Conservation (phyloP, 441 rosid species). For the Biscutella laevigata region DNA sequence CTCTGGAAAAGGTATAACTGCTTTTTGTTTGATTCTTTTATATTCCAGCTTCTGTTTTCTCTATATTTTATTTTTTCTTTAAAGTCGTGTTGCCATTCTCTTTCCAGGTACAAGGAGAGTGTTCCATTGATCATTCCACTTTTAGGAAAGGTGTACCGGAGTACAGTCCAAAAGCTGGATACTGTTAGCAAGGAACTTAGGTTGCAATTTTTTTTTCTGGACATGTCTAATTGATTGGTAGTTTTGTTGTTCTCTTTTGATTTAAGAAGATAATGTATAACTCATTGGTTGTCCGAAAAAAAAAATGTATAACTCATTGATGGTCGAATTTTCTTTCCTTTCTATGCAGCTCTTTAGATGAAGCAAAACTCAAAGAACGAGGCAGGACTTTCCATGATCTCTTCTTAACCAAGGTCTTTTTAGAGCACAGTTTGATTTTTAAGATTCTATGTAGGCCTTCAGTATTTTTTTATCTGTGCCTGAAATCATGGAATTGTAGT, state of each 20-base stretch:
- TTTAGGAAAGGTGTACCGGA: conserved; percentile 78
- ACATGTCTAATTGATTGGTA: neutral
- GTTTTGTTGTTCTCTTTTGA: conserved; percentile 9
- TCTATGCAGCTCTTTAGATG: conserved; percentile 72
- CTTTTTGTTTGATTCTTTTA: conserved; percentile 6
- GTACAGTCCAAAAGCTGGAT: conserved; percentile 56
- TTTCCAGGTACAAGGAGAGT: conserved; percentile 75
- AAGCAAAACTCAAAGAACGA: conserved; percentile 86
- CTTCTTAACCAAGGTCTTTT: conserved; percentile 75
- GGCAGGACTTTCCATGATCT: conserved; percentile 83
- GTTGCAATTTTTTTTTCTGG: conserved; percentile 27
- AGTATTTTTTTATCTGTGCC: neutral
- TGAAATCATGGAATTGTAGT: neutral
- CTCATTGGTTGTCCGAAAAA: too few relatives aligned
- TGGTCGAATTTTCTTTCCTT: conserved; percentile 6
- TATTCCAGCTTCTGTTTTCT: conserved; percentile 2
- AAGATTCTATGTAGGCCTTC: neutral
- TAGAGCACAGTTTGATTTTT: neutral
- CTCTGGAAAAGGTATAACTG: conserved; percentile 62
- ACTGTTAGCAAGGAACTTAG: conserved; percentile 81
- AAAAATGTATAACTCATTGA: neutral
- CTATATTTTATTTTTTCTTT: neutral
- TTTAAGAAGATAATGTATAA: conserved; percentile 5
- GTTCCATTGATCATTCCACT: conserved; percentile 88
- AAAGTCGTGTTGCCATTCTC: conserved; percentile 16